Evolutionary conservation across 2,329 filamentous ascomycete genomes (phyloP).

Genomic region (Fusarium compactum): DNA sequence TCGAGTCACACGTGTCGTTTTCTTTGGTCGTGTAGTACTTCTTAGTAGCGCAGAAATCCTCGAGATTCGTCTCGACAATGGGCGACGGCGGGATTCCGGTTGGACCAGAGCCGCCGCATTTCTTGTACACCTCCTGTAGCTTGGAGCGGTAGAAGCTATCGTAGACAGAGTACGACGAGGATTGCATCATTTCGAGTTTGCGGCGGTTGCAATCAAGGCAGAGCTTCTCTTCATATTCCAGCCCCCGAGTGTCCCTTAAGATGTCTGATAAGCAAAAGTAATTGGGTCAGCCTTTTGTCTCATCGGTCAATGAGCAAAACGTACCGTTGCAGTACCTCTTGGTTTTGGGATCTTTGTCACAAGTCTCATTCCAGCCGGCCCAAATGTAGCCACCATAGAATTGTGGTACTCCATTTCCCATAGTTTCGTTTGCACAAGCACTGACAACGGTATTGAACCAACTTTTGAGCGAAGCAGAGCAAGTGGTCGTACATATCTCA

Average conservation of each 20-base stretch:
- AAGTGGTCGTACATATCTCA: conserved; percentile 7
- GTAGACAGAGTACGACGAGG: conserved; percentile 40
- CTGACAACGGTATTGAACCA: conserved; percentile 20
- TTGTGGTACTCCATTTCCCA: conserved; percentile 2
- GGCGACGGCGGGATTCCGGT: conserved; percentile 4
- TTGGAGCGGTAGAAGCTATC: conserved; percentile 21
- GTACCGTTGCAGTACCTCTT: conserved; percentile 36
- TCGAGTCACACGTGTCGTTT: conserved; percentile 37
- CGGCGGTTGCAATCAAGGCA: conserved; percentile 42
- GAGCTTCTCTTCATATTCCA: conserved; percentile 19
- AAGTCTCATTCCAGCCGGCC: conserved; percentile 39
- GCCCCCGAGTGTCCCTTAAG: no score
- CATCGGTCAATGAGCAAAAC: not conserved
- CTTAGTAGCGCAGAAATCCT: no score
- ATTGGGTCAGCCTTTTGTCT: no score
- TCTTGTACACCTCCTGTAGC: conserved; percentile 25
- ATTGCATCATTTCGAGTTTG: conserved; percentile 44
- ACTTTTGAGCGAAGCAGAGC: conserved; percentile 12
- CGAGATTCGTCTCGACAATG: not conserved
- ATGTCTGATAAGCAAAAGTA: no score
- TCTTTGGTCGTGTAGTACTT: conserved; percentile 1
- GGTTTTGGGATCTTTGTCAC: conserved; percentile 28
- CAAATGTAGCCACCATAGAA: conserved; percentile 11
- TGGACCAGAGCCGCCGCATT: conserved; percentile 8
- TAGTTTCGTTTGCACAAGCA: conserved; percentile 1